Conservation (phyloP, 2,329 filamentous ascomycete genomes). For the Nemania abortiva region DNA sequence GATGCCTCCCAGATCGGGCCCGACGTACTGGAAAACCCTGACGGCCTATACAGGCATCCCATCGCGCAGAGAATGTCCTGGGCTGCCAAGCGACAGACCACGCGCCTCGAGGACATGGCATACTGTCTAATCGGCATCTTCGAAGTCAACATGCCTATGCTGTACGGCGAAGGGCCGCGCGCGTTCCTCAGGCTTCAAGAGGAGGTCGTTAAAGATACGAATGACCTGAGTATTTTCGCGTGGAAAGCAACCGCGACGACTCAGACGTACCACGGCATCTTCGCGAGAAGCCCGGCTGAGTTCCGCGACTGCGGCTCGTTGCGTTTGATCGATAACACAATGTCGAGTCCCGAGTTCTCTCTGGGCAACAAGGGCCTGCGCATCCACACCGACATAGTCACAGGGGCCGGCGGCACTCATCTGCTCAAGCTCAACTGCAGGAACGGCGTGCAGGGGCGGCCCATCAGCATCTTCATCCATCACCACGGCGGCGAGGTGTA, state of each 20-base stretch:
- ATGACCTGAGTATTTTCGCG: conserved; percentile 20
- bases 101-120: conserved; percentile 45
- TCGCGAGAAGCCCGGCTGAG: conserved; percentile 6
- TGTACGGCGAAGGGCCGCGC: conserved; percentile 47
- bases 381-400: neutral
- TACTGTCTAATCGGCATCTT: conserved; percentile 50
- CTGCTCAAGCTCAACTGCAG: conserved; percentile 12
- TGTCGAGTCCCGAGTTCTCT: conserved; percentile 2
- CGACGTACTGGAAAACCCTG: neutral
- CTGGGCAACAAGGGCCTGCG: neutral
- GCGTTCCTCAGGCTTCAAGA: conserved; percentile 38
- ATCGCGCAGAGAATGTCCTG: conserved; percentile 47
- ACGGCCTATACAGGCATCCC: conserved; percentile 7
- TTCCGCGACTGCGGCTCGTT: conserved; percentile 1
- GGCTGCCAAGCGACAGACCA: conserved; percentile 42
- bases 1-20: neutral
- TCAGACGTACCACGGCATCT: conserved; percentile 8
- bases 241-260: neutral
- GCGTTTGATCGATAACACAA: neutral
- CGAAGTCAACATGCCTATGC: conserved; percentile 47
- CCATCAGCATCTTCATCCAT: conserved; percentile 7
- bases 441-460: neutral
- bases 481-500: conserved; percentile 14
- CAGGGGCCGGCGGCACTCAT: neutral
- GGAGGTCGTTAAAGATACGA: conserved; percentile 12